phyloP scores from a whole-genome alignment of 192 early-diverging fungal genomes.

The Cladochytrium replicatum region DNA sequence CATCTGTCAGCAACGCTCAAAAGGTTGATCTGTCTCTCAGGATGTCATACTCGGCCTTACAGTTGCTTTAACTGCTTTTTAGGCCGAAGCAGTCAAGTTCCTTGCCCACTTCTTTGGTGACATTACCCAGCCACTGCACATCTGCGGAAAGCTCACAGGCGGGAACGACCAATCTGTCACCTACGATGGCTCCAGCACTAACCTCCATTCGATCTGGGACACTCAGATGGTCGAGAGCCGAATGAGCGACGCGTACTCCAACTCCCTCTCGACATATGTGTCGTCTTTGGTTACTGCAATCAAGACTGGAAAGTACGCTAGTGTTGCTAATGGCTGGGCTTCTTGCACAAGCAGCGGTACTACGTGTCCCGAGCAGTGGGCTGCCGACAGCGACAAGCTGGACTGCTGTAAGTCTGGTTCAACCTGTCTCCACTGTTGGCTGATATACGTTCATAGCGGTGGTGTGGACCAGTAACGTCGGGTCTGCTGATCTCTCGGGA shows the following conservation, averaged over 20 bases:
- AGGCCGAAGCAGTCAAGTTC: conserved; percentile 8
- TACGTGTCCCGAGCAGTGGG: not conserved
- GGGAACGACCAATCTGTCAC: conserved; percentile 7
- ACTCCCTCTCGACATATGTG: not conserved
- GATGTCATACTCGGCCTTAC: no score
- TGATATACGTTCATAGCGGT: conserved; percentile 5
- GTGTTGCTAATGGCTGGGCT: no score
- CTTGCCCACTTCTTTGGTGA: conserved; percentile 15
- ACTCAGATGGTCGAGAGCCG: conserved; percentile 9
- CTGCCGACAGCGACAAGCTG: conserved; percentile 5
- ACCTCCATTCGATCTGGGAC: conserved; percentile 15
- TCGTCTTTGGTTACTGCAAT: not conserved
- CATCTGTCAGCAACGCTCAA: no score
- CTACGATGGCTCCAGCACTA: conserved; percentile 6
- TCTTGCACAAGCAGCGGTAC: conserved; percentile 1
- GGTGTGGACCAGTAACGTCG: conserved; percentile 25
- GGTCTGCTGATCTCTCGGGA: conserved; percentile 19
- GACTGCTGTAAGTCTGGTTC: not conserved
- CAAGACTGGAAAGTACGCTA: not conserved
- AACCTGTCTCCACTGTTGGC: not conserved
- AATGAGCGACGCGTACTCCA: not conserved
- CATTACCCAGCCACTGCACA: conserved; percentile 15
- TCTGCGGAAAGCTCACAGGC: conserved; percentile 1
- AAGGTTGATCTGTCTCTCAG: no score
- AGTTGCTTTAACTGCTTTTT: no score